phyloP scores from a whole-genome alignment of 805 yeast genomes.

The Starmerella apis region DNA sequence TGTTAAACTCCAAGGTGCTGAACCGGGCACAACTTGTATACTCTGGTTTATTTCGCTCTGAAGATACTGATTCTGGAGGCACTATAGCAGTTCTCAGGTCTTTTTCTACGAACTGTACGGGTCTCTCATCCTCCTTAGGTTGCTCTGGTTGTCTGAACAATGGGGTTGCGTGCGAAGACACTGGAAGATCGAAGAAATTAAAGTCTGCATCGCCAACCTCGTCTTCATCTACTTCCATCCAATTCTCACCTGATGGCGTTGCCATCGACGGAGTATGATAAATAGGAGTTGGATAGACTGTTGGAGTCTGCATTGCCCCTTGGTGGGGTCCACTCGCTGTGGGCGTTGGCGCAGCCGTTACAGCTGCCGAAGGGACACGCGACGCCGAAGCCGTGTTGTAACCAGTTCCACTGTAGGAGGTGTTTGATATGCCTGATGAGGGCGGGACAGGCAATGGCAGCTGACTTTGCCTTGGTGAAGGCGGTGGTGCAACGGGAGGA shows the following conservation, averaged over 20 bases:
- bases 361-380: slow-evolving; percentile 10
- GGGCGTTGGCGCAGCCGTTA: slow-evolving; percentile 8
- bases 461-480: slow-evolving; percentile 15
- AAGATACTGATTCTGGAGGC: background rate
- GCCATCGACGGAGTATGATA: slow-evolving; percentile 18
- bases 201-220: slow-evolving; percentile 36
- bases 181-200: slow-evolving; percentile 32
- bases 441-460: background rate
- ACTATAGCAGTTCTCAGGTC: background rate
- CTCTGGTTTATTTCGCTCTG: background rate
- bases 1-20: slow-evolving; percentile 65
- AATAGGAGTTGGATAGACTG: slow-evolving; percentile 16
- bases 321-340: background rate
- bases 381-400: background rate
- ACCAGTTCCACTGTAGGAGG: background rate
- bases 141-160: background rate
- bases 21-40: slow-evolving; percentile 49
- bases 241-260: slow-evolving; percentile 10
- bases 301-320: background rate
- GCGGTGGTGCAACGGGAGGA: slow-evolving; percentile 21
- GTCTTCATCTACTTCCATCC: slow-evolving; percentile 22
- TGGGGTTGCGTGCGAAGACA: background rate
- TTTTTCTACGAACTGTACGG: background rate
- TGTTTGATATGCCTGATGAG: background rate
- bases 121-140: background rate